Evolutionary conservation across 2,329 filamentous ascomycete genomes (phyloP), one percentile per base, ranked within the genome.

Genomic region (Dothideomycetes sp.): DNA sequence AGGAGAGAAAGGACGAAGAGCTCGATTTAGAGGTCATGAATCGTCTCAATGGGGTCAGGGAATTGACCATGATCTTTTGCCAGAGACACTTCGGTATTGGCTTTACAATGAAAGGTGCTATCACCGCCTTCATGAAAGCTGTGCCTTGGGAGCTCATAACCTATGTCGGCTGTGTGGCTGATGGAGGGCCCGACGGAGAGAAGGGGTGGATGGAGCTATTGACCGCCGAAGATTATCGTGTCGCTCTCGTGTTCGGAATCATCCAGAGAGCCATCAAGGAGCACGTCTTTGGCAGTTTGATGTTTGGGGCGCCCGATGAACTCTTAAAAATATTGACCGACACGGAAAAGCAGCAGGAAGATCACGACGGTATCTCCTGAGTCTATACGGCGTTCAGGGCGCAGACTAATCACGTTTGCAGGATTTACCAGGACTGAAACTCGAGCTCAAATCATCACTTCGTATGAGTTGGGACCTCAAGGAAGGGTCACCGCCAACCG

Each of bases 321-420:
- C 27, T 49, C 19, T 29, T 36, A 22, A 32, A 53, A 2, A 55
- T 58, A 29, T 53, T 67, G 37, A 51, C 62, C 30, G 39, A 59
- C 37, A 58, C 60, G 48, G 59, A 68, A 41, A 49, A 58, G 20
- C 52, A 59, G 31, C 54, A 57, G n/a, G 56, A 57, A 52, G 41
- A 61, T 51, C 50, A 60, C 57, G 56, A 67, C 61, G 64, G 55
- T 58, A n/a, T 13, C 24, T 28, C 8, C 5, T 37, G n/a, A n/a
- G n/a, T n/a, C n/a, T n/a, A n/a, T n/a, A n/a, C n/a, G n/a, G n/a
- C n/a, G n/a, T n/a, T n/a, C n/a, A n/a, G n/a, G n/a, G n/a, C n/a
- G n/a, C n/a, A n/a, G n/a, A n/a, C n/a, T n/a, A n/a, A n/a, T n/a
- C n/a, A n/a, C n/a, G n/a, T n/a, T n/a, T 9, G 5, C 32, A 57